Percentiles rank a stretch among this genome's conserved stretches.
Evolutionary conservation across 495 filamentous ascomycete species (phyloP).

Genomic region (Podospora pseudoanserina): DNA sequence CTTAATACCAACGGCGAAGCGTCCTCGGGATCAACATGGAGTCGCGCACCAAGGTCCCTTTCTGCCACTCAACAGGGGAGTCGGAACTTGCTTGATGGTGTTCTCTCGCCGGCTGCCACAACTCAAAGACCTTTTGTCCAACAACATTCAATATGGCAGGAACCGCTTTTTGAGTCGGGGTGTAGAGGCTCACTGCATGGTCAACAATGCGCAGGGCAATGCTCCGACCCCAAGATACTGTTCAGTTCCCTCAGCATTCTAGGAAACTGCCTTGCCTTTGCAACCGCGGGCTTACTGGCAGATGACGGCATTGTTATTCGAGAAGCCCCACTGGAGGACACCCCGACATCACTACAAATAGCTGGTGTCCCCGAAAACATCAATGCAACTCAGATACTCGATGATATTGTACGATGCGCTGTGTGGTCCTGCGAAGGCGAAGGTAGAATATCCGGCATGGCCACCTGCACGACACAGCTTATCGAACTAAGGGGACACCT

Average conservation of each 20-base stretch:
- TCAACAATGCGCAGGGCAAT: neutral
- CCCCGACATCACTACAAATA: neutral
- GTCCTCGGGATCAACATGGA: neutral
- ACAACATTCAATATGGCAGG: neutral
- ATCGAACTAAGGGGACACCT: neutral
- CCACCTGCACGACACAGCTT: neutral
- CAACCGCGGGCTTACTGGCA: neutral
- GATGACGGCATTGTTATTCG: neutral
- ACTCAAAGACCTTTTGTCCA: neutral
- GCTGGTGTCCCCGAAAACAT: neutral
- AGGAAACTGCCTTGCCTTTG: neutral
- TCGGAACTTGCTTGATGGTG: neutral
- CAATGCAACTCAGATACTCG: conserved; percentile 3
- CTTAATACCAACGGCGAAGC: neutral
- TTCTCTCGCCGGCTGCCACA: neutral
- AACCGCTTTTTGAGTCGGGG: neutral
- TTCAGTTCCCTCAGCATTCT: conserved; percentile 2
- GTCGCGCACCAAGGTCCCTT: neutral
- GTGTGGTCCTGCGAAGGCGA: conserved; percentile 3
- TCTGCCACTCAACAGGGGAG: neutral
- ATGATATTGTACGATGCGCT: conserved; percentile 1
- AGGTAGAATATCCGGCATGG: neutral
- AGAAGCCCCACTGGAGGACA: neutral
- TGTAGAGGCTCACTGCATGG: neutral
- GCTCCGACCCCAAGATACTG: neutral